A percentile compares a stretch with the other conserved stretches of the same genome.
These are phyloP conservation scores for Daldinia grandis DNA, from an alignment of 495 filamentous ascomycete genomes.

Conservation along the genomic window DNA sequence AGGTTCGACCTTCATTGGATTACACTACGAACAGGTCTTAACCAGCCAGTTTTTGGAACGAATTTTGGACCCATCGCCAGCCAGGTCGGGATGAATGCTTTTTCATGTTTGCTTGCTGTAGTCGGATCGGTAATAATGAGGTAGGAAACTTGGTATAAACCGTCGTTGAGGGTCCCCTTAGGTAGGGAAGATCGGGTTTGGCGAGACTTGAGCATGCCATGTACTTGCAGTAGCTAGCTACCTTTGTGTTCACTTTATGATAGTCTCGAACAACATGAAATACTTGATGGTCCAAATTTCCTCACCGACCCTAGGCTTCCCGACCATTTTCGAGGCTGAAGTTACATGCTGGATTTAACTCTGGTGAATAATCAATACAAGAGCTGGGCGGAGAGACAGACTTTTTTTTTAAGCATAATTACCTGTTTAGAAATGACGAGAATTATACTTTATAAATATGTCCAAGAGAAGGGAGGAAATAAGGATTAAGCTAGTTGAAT, in stretches of 20 bases:
- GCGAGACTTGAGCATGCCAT: conserved; percentile 22
- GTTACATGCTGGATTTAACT: neutral
- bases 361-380: neutral
- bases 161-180: conserved; percentile 30
- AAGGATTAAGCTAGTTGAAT: too few species aligned
- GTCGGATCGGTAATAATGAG: conserved; percentile 39
- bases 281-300: neutral
- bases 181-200: conserved; percentile 45
- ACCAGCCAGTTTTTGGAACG: conserved; percentile 39
- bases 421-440: neutral
- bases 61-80: conserved; percentile 39
- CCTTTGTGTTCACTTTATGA: conserved; percentile 13
- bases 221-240: conserved; percentile 24
- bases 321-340: conserved; percentile 21
- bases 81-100: conserved; percentile 30
- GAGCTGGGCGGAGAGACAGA: neutral
- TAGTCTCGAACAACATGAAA: conserved; percentile 23
- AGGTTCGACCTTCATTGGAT: conserved; percentile 42
- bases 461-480: too few species aligned
- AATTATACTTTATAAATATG: too few species aligned
- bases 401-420: conserved; percentile 4
- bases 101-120: conserved; percentile 40
- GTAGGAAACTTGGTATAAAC: conserved; percentile 45
- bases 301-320: neutral
- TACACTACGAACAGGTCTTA: conserved; percentile 40